A percentile compares a stretch with the other conserved stretches of the same genome.
phyloP scores from a whole-genome alignment of 495 filamentous ascomycete genomes.

The Neurospora hispaniola region DNA sequence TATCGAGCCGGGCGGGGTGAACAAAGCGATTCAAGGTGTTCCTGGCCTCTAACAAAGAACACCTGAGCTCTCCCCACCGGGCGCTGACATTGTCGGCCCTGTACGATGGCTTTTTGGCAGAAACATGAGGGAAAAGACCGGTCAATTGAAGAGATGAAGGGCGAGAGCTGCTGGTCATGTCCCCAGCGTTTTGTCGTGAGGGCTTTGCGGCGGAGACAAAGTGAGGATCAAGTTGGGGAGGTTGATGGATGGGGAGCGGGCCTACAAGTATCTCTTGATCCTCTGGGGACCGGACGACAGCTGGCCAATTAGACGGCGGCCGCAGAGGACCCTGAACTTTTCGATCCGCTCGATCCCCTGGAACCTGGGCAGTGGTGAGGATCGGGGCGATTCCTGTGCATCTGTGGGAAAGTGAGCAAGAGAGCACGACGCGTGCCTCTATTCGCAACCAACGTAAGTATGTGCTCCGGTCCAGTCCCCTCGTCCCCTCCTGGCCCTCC shows the following conservation, averaged over 20 bases:
- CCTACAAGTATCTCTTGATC: neutral
- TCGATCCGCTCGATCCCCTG: conserved; percentile 15
- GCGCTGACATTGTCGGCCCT: neutral
- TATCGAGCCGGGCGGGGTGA: neutral
- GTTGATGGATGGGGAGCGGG: neutral
- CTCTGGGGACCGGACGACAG: neutral
- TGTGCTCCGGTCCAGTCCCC: neutral
- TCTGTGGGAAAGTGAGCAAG: conserved; percentile 9
- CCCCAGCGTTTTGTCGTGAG: neutral
- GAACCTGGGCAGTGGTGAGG: neutral
- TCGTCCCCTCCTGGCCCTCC: neutral
- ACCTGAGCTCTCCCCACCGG: neutral
- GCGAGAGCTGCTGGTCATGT: neutral
- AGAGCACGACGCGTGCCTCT: neutral
- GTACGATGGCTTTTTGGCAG: neutral
- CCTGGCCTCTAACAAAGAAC: neutral
- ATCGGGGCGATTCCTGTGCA: conserved; percentile 19
- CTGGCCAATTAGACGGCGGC: conserved; percentile 3
- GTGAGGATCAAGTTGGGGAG: neutral
- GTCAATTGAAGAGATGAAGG: conserved; percentile 2
- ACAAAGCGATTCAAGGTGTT: neutral
- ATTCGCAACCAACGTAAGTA: neutral
- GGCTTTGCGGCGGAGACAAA: neutral
- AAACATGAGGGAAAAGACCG: neutral
- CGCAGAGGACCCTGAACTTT: conserved; percentile 14